Evolutionary conservation across 1,284 basidiomycete species (phyloP), one percentile per base, ranked within the genome.

Genomic region (Flammula alnicola): DNA sequence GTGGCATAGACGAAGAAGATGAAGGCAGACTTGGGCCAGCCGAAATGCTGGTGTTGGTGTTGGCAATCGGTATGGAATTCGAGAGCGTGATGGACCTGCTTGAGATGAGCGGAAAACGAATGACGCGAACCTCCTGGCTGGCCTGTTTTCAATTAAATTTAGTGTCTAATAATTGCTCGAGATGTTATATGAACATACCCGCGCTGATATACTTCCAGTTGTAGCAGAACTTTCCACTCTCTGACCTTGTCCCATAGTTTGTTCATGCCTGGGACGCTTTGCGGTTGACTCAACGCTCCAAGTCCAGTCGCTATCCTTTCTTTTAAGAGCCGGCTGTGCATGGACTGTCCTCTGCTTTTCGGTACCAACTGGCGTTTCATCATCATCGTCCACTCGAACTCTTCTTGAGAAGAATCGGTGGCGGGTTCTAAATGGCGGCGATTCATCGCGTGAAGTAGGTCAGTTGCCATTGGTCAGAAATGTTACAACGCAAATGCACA

Each of bases 251-350:
- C 12, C 12, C 16, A 32, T 22, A 5, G 22, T 27, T 25, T 17
- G 14, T n/a, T 36, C 43, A 31, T 46, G 44, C 22, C 27, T 42
- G 16, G 31, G 46, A 14, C 53, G 45, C 42, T 51, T 51, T 12
- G 41, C 40, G 5, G 37, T 26, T n/a, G 45, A 25, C 25, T 16
- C 20, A 25, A 19, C 19, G 25, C 25, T 12, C 9, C 26, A 32
- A 3, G 32, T 12, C 29, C 46, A 35, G 17, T 36, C 46, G 32
- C 32, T 27, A 20, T 55, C 54, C 19, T 55, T 52, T 23, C 49
- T 35, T 22, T 52, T 52, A 10, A 38, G 42, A 25, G 40, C 22
- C 19, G 40, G 43, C 19, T 39, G 25, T 19, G 22, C 5, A 20
- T 19, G 32, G 5, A 42, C 29, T 29, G n/a, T 32, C 19, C 7